Percentiles rank a stretch among this genome's conserved stretches.
phyloP scores from a whole-genome alignment of 148 eudicot genomes.

The Euryodendron excelsum region DNA sequence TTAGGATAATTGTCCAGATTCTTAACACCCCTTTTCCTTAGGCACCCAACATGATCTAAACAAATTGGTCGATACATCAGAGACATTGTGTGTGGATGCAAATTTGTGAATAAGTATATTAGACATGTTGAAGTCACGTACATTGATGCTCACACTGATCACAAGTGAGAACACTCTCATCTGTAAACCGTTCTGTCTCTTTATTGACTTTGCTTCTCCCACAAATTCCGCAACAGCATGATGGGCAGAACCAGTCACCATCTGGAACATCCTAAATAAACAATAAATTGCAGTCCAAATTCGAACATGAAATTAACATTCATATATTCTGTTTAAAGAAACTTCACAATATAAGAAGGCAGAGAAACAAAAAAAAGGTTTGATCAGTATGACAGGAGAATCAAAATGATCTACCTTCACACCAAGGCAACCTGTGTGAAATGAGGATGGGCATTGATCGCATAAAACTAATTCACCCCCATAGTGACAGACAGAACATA shows the following conservation, averaged over 20 bases:
- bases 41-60: conserved; percentile 76
- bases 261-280: conserved; percentile 65
- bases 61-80: conserved; percentile 15
- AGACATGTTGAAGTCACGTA: conserved; percentile 29
- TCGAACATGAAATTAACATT: neutral
- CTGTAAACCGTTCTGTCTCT: conserved; percentile 22
- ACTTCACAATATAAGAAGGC: neutral
- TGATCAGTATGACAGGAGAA: neutral
- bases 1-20: conserved; percentile 19
- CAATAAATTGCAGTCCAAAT: conserved; percentile 17
- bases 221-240: conserved; percentile 86
- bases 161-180: conserved; percentile 46
- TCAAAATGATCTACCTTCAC: conserved; percentile 47
- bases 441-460: conserved; percentile 89
- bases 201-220: conserved; percentile 37
- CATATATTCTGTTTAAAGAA: neutral
- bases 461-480: conserved; percentile 83
- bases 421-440: conserved; percentile 70
- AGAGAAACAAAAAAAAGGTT: neutral
- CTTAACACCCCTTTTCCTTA: conserved; percentile 35
- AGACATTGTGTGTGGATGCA: neutral
- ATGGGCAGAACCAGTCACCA: conserved; percentile 95
- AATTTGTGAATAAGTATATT: neutral
- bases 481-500: conserved; percentile 78
- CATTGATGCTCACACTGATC: conserved; percentile 83